Conservation (phyloP, 2,329 filamentous ascomycete species). For the Triangularia verruculosa region DNA sequence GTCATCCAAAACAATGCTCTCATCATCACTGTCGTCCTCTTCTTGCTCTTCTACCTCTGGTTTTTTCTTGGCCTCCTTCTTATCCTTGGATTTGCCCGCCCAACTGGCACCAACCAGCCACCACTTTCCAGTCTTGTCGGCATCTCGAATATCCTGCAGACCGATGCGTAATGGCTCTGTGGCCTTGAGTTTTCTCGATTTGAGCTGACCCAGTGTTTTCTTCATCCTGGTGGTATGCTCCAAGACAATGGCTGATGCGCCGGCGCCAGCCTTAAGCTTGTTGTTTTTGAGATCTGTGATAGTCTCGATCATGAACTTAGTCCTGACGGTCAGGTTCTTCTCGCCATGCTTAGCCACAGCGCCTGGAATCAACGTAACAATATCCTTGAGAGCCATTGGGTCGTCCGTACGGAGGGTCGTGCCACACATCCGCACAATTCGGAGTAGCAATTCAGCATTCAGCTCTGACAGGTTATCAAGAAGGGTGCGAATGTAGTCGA, state of each 20-base stretch:
- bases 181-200: slow-evolving; percentile 62
- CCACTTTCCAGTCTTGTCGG: slow-evolving; percentile 91
- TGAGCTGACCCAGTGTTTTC: slow-evolving; percentile 79
- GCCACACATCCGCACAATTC: slow-evolving; percentile 78
- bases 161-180: slow-evolving; percentile 80
- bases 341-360: slow-evolving; percentile 66
- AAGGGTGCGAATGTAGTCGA: slow-evolving; percentile 84
- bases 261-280: slow-evolving; percentile 72
- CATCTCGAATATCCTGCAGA: slow-evolving; percentile 76
- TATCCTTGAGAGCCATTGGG: slow-evolving; percentile 81
- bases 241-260: slow-evolving; percentile 67
- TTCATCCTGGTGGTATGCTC: slow-evolving; percentile 88
- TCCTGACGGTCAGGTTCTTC: slow-evolving; percentile 74
- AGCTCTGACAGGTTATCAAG: slow-evolving; percentile 73
- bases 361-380: slow-evolving; percentile 74
- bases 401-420: slow-evolving; percentile 85
- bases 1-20: slow-evolving; percentile 31
- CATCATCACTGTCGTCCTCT: slow-evolving; percentile 34
- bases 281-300: slow-evolving; percentile 96
- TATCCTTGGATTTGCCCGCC: slow-evolving; percentile 42
- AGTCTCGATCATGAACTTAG: slow-evolving; percentile 96
- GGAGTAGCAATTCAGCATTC: slow-evolving; percentile 84
- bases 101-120: slow-evolving; percentile 98
- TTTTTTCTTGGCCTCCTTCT: slow-evolving; percentile 7
- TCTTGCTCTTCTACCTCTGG: slow-evolving; percentile 17